phyloP scores from a whole-genome alignment of 371 early-diverging fungal genomes.

The Encephalitozoon hellem region DNA sequence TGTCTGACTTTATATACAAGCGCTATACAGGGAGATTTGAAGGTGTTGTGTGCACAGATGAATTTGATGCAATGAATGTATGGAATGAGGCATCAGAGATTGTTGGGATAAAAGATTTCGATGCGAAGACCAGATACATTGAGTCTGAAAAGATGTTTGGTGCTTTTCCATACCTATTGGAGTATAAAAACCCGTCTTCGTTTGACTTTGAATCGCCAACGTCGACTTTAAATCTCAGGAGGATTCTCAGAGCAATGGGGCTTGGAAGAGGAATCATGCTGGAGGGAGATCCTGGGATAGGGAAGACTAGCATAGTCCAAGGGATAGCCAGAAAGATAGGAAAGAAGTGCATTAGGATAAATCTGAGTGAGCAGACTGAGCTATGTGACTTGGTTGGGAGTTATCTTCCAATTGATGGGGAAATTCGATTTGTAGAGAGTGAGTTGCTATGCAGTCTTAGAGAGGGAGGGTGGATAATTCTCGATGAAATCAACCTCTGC shows the following conservation, averaged over 20 bases:
- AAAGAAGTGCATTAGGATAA: slow-evolving; percentile 79
- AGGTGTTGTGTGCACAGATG: neutral
- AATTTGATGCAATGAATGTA: neutral
- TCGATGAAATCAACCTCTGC: slow-evolving; percentile 97
- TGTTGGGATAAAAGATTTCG: neutral
- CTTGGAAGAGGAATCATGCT: slow-evolving; percentile 80
- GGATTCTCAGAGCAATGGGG: slow-evolving; percentile 74
- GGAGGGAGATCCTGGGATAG: slow-evolving; percentile 91
- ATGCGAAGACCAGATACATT: neutral
- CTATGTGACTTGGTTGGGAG: slow-evolving; percentile 90
- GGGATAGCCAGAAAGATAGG: slow-evolving; percentile 73
- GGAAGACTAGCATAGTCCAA: slow-evolving; percentile 85
- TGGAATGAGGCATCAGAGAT: slow-evolving; percentile 2
- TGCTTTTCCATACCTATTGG: slow-evolving; percentile 3
- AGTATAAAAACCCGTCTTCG: neutral
- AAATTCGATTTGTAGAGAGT: slow-evolving; percentile 64
- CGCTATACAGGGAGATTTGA: neutral
- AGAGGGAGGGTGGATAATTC: slow-evolving; percentile 85
- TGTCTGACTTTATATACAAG: slow-evolving; percentile 8
- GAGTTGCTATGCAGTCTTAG: slow-evolving; percentile 87
- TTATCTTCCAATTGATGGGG: slow-evolving; percentile 44
- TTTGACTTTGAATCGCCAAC: slow-evolving; percentile 40
- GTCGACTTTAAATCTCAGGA: slow-evolving; percentile 67
- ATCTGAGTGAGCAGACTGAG: slow-evolving; percentile 95
- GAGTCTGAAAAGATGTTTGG: neutral